Evolutionary conservation across 1,284 basidiomycete species (phyloP).

Genomic region (Marasmius oreades): DNA sequence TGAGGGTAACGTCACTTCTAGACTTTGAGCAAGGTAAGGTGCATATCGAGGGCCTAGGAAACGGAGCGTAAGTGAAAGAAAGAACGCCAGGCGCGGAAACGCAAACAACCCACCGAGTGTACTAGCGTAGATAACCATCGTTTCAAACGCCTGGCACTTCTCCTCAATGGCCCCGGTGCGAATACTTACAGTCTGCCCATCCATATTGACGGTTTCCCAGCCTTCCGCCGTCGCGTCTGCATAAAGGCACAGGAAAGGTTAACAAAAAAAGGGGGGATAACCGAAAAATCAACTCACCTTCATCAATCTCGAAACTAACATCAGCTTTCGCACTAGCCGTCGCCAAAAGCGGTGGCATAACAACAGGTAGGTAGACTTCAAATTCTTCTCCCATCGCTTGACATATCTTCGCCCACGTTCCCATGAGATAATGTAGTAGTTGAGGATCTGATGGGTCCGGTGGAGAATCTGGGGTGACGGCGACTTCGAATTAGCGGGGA

Average conservation of each 20-base stretch:
- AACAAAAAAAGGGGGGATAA: neutral
- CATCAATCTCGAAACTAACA: constrained; percentile 69
- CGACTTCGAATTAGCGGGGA: too few relatives aligned
- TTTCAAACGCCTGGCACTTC: constrained; percentile 85
- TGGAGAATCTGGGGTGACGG: constrained; percentile 47
- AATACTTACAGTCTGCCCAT: constrained; percentile 73
- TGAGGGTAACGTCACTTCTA: constrained; percentile 70
- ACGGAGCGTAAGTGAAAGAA: neutral
- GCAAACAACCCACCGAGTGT: constrained; percentile 47
- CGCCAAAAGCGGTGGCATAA: constrained; percentile 75
- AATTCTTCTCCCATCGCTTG: constrained; percentile 79
- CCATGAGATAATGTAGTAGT: constrained; percentile 64
- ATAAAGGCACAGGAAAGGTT: constrained; percentile 33
- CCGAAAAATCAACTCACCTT: constrained; percentile 33
- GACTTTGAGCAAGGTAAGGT: constrained; percentile 66
- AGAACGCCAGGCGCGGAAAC: neutral
- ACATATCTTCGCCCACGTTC: constrained; percentile 82
- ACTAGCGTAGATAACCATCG: constrained; percentile 75
- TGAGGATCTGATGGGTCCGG: constrained; percentile 63
- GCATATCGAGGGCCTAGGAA: constrained; percentile 47
- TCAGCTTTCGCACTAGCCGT: constrained; percentile 79
- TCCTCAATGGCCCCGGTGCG: constrained; percentile 80
- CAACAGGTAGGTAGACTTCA: constrained; percentile 77
- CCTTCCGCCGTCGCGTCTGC: constrained; percentile 64
- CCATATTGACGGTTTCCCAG: constrained; percentile 74